These are phyloP conservation scores for Prunus davidiana DNA, from an alignment of 306 rosid species.

Conservation along the genomic window DNA sequence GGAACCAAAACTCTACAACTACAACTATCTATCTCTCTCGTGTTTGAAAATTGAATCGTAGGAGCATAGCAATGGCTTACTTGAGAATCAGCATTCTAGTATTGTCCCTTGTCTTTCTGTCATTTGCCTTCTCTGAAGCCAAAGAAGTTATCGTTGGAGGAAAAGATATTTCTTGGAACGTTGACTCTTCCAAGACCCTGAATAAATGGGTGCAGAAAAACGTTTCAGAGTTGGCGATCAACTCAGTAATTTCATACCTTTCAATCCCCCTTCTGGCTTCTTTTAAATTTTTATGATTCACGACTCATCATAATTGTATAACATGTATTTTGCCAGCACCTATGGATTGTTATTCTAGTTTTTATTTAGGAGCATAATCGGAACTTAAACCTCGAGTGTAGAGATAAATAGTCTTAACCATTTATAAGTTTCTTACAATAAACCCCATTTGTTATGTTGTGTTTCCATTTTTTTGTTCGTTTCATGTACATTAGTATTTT, in stretches of 20 bases:
- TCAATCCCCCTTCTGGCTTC: not conserved
- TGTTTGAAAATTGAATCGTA: not conserved
- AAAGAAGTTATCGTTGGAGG: not conserved
- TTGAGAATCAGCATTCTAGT: not conserved
- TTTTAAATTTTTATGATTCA: not conserved
- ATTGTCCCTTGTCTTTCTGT: not conserved
- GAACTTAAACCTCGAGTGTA: too few relatives aligned
- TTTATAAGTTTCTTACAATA: too few relatives aligned
- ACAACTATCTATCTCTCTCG: too few relatives aligned
- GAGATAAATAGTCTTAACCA: too few relatives aligned
- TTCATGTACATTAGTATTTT: too few relatives aligned
- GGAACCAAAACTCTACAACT: not conserved
- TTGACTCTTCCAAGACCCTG: not conserved
- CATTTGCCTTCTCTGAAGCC: not conserved
- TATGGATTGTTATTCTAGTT: too few relatives aligned
- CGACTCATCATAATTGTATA: too few relatives aligned
- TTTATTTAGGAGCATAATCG: rapidly evolving
- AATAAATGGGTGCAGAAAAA: not conserved
- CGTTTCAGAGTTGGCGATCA: not conserved
- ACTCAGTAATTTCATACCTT: not conserved
- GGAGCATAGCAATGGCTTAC: conserved; percentile 1
- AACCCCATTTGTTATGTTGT: too few relatives aligned
- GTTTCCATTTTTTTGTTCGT: too few relatives aligned
- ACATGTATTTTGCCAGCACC: too few relatives aligned
- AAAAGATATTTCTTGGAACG: not conserved